Conservation (phyloP, 495 filamentous ascomycete species). For the Podospora bellae-mahoneyi region DNA sequence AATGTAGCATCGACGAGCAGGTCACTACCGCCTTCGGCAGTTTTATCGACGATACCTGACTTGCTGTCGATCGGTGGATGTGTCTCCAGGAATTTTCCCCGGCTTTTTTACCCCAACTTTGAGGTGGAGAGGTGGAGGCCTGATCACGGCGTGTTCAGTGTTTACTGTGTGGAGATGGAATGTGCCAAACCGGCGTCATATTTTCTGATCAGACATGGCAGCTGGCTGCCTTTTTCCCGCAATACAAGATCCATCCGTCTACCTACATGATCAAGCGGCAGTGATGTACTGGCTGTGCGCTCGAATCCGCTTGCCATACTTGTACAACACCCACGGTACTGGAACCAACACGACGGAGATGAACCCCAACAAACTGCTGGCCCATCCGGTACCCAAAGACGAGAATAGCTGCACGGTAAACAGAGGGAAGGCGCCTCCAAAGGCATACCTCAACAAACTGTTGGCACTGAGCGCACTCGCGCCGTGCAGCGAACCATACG, state of each 20-base stretch:
- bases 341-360: conserved; percentile 55
- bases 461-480: conserved; percentile 62
- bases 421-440: conserved; percentile 62
- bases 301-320: conserved; percentile 45
- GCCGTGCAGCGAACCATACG: conserved; percentile 53
- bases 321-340: conserved; percentile 51
- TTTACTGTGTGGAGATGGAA: neutral
- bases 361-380: conserved; percentile 56
- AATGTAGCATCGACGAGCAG: conserved; percentile 1
- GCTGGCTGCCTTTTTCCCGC: too few relatives aligned
- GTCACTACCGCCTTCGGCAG: conserved; percentile 17
- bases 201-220: neutral
- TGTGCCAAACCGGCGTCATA: neutral
- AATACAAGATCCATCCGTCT: neutral
- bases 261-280: neutral
- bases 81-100: neutral
- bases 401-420: conserved; percentile 51
- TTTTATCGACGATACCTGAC: conserved; percentile 4
- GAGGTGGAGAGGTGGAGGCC: neutral
- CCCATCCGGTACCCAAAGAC: conserved; percentile 59
- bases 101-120: neutral
- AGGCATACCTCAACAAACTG: conserved; percentile 57
- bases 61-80: neutral
- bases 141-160: neutral
- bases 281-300: conserved; percentile 39